phyloP scores from a whole-genome alignment of 495 filamentous ascomycete species.

The Friedmanniomyces endolithicus region DNA sequence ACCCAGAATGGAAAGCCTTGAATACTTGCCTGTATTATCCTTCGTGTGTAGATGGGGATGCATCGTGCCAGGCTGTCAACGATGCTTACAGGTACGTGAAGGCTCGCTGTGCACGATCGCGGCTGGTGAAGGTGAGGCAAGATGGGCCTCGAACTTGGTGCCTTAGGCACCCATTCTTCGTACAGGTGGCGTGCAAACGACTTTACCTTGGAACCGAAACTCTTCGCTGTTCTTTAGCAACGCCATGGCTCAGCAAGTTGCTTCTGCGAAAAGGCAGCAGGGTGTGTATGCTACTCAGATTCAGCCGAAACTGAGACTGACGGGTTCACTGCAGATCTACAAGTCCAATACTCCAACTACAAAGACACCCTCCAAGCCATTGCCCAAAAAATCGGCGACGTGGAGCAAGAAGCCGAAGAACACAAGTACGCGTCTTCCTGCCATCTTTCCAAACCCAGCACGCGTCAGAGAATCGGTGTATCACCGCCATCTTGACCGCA shows the following conservation, averaged over 20 bases:
- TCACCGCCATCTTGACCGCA: constrained; percentile 11
- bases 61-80: constrained; percentile 39
- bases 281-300: constrained; percentile 36
- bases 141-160: too few species aligned
- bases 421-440: constrained; percentile 62
- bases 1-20: constrained; percentile 40
- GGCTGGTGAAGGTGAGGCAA: too few species aligned
- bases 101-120: too few species aligned
- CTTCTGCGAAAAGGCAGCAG: constrained; percentile 44
- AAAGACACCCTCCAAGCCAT: constrained; percentile 90
- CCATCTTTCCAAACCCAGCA: background rate
- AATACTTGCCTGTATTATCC: constrained; percentile 62
- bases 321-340: constrained; percentile 55
- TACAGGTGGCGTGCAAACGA: too few species aligned
- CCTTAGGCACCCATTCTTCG: too few species aligned
- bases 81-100: background rate
- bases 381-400: constrained; percentile 89
- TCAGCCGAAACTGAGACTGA: background rate
- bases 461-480: constrained; percentile 13
- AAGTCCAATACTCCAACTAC: constrained; percentile 85
- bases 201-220: too few species aligned
- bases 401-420: constrained; percentile 93
- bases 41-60: constrained; percentile 94
- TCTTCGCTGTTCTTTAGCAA: background rate
- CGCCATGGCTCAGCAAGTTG: constrained; percentile 25